Evolutionary conservation across 2,329 filamentous ascomycete genomes (phyloP).

Genomic region (Boeremia exigua): DNA sequence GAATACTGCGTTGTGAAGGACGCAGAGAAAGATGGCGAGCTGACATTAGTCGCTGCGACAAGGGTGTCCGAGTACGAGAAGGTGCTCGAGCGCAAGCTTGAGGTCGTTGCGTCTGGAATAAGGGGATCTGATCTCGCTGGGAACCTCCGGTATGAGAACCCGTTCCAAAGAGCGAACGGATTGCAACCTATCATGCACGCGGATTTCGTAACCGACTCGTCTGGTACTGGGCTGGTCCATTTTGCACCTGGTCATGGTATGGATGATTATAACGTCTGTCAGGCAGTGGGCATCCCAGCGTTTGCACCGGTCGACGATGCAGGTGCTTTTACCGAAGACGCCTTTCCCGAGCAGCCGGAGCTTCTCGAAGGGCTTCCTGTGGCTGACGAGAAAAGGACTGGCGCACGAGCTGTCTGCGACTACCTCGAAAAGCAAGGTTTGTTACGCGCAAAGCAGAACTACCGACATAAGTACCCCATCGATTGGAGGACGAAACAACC

Average conservation of each 20-base stretch:
- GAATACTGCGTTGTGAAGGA: conserved; percentile 71
- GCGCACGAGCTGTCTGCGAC: conserved; percentile 68
- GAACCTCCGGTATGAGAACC: conserved; percentile 70
- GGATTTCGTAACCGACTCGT: conserved; percentile 85
- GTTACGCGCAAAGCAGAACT: conserved; percentile 73
- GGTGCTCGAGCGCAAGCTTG: conserved; percentile 42
- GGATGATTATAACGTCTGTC: conserved; percentile 90
- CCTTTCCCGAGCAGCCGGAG: conserved; percentile 72
- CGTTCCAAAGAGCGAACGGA: conserved; percentile 66
- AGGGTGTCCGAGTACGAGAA: conserved; percentile 64
- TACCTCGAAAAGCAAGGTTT: conserved; percentile 60
- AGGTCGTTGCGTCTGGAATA: conserved; percentile 63
- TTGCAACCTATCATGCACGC: conserved; percentile 78
- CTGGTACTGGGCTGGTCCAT: conserved; percentile 96
- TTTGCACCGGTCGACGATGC: conserved; percentile 84
- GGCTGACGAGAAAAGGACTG: conserved; percentile 65
- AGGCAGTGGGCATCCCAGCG: conserved; percentile 69
- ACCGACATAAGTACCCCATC: conserved; percentile 94
- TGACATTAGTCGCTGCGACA: conserved; percentile 74
- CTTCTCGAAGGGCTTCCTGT: conserved; percentile 75
- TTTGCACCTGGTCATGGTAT: conserved; percentile 93
- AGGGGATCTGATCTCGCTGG: conserved; percentile 69
- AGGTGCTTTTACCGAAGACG: conserved; percentile 80
- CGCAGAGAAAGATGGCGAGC: conserved; percentile 51
- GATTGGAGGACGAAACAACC: conserved; percentile 97